These are phyloP conservation scores for Claviceps sorghi DNA, from an alignment of 2,329 filamentous ascomycete species.

Conservation along the genomic window DNA sequence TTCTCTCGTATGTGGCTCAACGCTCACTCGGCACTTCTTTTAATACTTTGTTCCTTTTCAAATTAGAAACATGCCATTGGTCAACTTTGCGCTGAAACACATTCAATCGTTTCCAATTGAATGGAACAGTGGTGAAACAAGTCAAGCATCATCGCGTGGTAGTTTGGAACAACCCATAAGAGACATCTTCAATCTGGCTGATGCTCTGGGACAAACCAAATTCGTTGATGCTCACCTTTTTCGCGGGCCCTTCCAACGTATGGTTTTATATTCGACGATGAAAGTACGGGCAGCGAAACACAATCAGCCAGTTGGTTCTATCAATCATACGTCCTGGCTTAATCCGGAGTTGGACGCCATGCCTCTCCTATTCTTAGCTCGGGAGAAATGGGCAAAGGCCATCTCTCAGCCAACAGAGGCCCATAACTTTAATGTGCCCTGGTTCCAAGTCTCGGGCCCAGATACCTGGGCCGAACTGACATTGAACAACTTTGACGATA, in stretches of 20 bases:
- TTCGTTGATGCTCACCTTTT: background rate
- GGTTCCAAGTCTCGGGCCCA: conserved; percentile 6
- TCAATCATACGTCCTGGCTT: conserved; percentile 12
- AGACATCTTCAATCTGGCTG: conserved; percentile 1
- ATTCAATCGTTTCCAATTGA: conserved; percentile 9
- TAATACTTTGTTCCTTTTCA: background rate
- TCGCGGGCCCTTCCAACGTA: conserved; percentile 4
- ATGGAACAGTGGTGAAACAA: background rate
- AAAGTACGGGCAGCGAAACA: conserved; percentile 9
- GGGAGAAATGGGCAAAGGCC: conserved; percentile 6
- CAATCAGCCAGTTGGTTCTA: conserved; percentile 10
- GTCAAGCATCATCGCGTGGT: background rate
- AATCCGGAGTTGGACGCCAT: conserved; percentile 1
- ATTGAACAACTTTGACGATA: conserved; percentile 36
- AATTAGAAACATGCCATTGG: conserved; percentile 10
- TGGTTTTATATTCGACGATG: conserved; percentile 10
- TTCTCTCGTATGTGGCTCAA: background rate
- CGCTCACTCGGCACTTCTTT: background rate
- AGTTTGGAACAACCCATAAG: background rate
- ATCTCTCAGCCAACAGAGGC: conserved; percentile 7
- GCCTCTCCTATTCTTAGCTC: conserved; percentile 8
- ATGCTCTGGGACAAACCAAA: background rate
- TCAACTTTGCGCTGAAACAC: conserved; percentile 9
- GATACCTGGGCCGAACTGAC: conserved; percentile 30
- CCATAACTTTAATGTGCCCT: conserved; percentile 8